Evolutionary conservation across 345 rosid species (phyloP).

Genomic region (Odontarrhena argentea): DNA sequence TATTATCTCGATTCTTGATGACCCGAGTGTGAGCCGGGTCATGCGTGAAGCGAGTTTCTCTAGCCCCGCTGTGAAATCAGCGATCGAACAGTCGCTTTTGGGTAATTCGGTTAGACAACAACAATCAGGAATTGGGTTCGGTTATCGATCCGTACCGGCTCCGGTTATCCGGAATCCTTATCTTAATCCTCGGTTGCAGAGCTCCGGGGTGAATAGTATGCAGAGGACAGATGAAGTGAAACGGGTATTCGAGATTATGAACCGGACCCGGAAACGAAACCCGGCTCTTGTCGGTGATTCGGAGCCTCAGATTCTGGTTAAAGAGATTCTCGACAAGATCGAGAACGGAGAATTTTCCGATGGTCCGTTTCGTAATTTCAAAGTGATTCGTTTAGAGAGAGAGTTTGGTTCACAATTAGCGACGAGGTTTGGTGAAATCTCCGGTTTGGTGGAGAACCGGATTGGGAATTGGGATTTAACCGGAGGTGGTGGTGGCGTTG

Average conservation of each 20-base stretch:
- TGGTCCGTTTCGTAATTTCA: constrained; percentile 56
- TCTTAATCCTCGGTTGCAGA: constrained; percentile 76
- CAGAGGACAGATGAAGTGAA: constrained; percentile 68
- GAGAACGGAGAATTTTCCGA: constrained; percentile 66
- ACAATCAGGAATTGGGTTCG: constrained; percentile 48
- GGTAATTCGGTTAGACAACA: constrained; percentile 38
- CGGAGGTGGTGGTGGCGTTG: constrained; percentile 66
- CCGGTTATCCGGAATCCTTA: constrained; percentile 61
- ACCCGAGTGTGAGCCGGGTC: constrained; percentile 95
- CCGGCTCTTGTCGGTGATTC: constrained; percentile 90
- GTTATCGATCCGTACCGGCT: constrained; percentile 53
- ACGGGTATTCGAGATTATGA: constrained; percentile 65
- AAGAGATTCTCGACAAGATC: constrained; percentile 64
- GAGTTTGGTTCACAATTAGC: constrained; percentile 35
- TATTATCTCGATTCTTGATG: constrained; percentile 93
- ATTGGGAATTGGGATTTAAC: constrained; percentile 46
- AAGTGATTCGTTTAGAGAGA: constrained; percentile 65
- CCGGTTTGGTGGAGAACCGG: constrained; percentile 53
- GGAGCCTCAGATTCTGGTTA: constrained; percentile 70
- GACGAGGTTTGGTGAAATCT: constrained; percentile 58
- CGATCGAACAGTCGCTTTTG: constrained; percentile 76
- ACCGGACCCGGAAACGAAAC: constrained; percentile 66
- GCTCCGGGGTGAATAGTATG: constrained; percentile 40
- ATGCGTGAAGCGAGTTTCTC: constrained; percentile 99
- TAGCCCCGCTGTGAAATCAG: constrained; percentile 89